phyloP scores from a whole-genome alignment of 345 rosid species.

The Moricandia arvensis region DNA sequence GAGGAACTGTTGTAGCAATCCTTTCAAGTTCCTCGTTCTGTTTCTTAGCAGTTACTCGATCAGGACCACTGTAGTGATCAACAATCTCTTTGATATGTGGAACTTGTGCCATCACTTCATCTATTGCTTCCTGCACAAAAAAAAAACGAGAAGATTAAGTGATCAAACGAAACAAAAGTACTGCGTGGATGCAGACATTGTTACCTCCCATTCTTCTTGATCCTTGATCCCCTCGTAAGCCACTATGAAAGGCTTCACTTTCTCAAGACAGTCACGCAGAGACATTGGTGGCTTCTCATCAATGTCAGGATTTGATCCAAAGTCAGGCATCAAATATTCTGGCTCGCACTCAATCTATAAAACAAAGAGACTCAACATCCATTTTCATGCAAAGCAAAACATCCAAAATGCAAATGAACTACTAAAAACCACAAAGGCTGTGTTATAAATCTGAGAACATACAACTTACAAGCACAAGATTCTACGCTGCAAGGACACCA shows the following conservation, averaged over 20 bases:
- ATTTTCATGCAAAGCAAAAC: constrained; percentile 11
- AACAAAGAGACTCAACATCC: constrained; percentile 9
- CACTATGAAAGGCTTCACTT: constrained; percentile 90
- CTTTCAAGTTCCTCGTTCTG: constrained; percentile 82
- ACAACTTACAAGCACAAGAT: not conserved
- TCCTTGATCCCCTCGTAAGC: constrained; percentile 79
- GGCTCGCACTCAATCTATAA: constrained; percentile 88
- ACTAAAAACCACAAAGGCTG: not conserved
- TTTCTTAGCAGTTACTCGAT: constrained; percentile 73
- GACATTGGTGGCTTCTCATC: constrained; percentile 88
- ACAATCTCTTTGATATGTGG: constrained; percentile 73
- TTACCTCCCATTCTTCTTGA: constrained; percentile 96
- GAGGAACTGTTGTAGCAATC: constrained; percentile 70
- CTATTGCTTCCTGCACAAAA: constrained; percentile 54
- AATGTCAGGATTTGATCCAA: constrained; percentile 78
- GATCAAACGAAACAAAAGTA: constrained; percentile 12
- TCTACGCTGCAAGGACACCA: constrained; percentile 2
- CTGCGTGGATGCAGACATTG: not conserved
- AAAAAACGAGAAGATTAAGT: not conserved
- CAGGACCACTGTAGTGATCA: constrained; percentile 88
- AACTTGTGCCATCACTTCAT: constrained; percentile 64
- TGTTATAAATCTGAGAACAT: not conserved
- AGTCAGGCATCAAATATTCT: constrained; percentile 77
- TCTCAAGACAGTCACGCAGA: constrained; percentile 76
- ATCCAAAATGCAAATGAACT: not conserved